Evolutionary conservation across 495 filamentous ascomycete genomes (phyloP).

Genomic region (Aspergillus conjunctus): DNA sequence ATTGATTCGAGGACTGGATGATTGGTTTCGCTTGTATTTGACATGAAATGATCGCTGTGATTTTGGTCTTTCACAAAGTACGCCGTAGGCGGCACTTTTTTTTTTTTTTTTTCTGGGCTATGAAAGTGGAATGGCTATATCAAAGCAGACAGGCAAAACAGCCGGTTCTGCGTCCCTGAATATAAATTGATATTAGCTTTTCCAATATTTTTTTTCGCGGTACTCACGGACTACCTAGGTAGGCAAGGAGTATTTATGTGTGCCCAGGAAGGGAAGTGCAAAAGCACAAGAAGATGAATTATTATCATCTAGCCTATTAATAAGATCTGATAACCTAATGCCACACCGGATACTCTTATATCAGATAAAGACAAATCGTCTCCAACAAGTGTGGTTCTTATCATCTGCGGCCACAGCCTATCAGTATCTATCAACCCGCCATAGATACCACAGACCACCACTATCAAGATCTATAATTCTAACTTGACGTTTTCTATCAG

Average conservation of each 20-base stretch:
- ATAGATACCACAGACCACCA: neutral
- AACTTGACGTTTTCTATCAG: no score
- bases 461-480: neutral
- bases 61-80: conserved; percentile 3
- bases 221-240: no score
- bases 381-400: conserved; percentile 8
- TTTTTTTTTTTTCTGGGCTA: neutral
- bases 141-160: neutral
- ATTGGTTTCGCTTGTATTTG: conserved; percentile 16
- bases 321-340: neutral
- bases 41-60: conserved; percentile 9
- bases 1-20: conserved; percentile 29
- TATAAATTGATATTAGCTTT: neutral
- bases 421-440: conserved; percentile 10
- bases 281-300: neutral
- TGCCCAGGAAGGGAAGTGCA: neutral
- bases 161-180: neutral
- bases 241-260: neutral
- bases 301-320: neutral
- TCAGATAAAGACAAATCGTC: conserved; percentile 1
- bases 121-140: neutral
- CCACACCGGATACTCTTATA: neutral
- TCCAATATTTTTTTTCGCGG: no score
- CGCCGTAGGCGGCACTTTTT: conserved; percentile 1
- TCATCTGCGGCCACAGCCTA: conserved; percentile 2